Conservation (phyloP, 345 rosid genomes). For the Dipteronia dyeriana region DNA sequence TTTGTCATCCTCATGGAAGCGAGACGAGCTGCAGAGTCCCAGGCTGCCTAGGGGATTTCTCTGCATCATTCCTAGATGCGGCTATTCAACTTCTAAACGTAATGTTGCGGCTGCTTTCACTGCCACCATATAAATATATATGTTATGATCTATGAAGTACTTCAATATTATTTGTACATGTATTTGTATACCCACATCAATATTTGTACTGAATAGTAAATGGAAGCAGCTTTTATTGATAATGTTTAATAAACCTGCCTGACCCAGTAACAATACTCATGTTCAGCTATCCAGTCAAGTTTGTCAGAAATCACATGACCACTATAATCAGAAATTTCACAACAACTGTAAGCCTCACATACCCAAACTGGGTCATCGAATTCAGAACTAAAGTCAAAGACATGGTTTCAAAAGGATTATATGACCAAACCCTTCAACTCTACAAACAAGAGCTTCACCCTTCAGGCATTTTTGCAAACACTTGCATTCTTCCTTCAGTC, state of each 20-base stretch:
- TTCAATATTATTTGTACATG: too few relatives aligned
- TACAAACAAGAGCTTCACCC: slow-evolving; percentile 41
- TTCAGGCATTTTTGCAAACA: slow-evolving; percentile 28
- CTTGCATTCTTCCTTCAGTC: slow-evolving; percentile 48
- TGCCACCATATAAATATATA: background rate
- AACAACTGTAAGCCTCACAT: background rate
- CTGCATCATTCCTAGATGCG: slow-evolving; percentile 37
- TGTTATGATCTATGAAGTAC: too few relatives aligned
- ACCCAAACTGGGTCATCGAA: background rate
- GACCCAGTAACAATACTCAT: background rate
- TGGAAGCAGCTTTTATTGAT: background rate
- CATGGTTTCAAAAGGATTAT: slow-evolving; percentile 36
- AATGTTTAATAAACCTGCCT: too few relatives aligned
- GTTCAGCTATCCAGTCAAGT: background rate
- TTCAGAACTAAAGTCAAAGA: slow-evolving; percentile 31
- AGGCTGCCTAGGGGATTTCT: slow-evolving; percentile 27
- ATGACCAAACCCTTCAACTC: slow-evolving; percentile 30
- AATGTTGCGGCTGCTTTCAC: background rate
- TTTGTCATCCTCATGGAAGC: background rate
- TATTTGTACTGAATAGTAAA: too few relatives aligned
- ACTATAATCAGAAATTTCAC: slow-evolving; percentile 13
- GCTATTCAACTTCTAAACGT: slow-evolving; percentile 1
- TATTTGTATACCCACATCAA: too few relatives aligned
- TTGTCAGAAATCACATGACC: background rate
- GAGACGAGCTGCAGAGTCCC: slow-evolving; percentile 21